phyloP scores from a whole-genome alignment of 2,329 filamentous ascomycete species.

The Cryphonectria parasitica region DNA sequence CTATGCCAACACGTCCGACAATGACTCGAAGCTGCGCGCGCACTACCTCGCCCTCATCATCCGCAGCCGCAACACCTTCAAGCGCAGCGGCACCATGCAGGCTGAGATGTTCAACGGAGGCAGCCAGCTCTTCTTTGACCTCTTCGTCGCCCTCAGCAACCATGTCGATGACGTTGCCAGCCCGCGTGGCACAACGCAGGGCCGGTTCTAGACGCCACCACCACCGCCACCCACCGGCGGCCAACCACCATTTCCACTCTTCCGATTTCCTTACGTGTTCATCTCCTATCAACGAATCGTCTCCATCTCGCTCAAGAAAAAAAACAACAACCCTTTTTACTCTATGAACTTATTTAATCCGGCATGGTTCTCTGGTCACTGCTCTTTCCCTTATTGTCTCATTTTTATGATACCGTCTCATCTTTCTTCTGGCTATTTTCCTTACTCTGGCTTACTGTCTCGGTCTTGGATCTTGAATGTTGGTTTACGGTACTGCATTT shows the following conservation, averaged over 20 bases:
- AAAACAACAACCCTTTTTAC: slow-evolving; percentile 3
- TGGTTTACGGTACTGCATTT: slow-evolving; percentile 24
- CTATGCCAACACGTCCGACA: slow-evolving; percentile 86
- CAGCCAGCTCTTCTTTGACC: slow-evolving; percentile 83
- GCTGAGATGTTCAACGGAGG: slow-evolving; percentile 89
- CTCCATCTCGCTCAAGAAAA: slow-evolving; percentile 5
- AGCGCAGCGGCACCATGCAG: slow-evolving; percentile 94
- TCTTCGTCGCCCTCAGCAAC: slow-evolving; percentile 92
- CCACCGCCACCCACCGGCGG: background rate
- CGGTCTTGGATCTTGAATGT: slow-evolving; percentile 12
- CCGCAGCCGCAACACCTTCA: slow-evolving; percentile 83
- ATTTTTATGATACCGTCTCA: slow-evolving; percentile 11
- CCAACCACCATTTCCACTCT: slow-evolving; percentile 8
- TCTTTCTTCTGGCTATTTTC: slow-evolving; percentile 5
- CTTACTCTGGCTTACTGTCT: slow-evolving; percentile 15
- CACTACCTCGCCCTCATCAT: slow-evolving; percentile 94
- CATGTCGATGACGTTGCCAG: slow-evolving; percentile 75
- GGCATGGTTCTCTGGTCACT: slow-evolving; percentile 21
- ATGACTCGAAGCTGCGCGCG: slow-evolving; percentile 85
- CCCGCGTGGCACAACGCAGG: slow-evolving; percentile 46
- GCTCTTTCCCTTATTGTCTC: slow-evolving; percentile 23
- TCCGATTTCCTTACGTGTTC: slow-evolving; percentile 7
- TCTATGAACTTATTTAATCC: slow-evolving; percentile 18
- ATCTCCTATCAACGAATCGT: slow-evolving; percentile 9
- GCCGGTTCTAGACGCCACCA: slow-evolving; percentile 8